Percentiles rank a stretch among this genome's conserved stretches.
Evolutionary conservation across 163 green algal species (phyloP).

Genomic region (Scenedesmus sp.): DNA sequence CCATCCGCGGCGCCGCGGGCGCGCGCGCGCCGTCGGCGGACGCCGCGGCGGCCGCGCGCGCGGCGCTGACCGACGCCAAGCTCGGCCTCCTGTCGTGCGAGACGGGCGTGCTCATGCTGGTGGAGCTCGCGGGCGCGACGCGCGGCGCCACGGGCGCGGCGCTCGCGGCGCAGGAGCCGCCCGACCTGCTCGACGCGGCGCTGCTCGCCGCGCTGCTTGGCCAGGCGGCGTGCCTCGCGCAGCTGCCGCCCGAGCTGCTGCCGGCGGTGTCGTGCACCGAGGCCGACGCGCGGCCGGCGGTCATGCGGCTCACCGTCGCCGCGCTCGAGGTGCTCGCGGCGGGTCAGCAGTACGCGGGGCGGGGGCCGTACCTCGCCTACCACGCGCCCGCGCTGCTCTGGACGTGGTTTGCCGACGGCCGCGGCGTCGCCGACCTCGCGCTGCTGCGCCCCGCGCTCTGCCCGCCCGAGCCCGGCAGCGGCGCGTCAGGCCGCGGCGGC

Average conservation of each 20-base stretch:
- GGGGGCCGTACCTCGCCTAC: constrained; percentile 17
- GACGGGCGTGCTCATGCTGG: constrained; percentile 19
- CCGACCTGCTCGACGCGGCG: neutral
- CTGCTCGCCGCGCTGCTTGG: constrained; percentile 22
- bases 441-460: constrained; percentile 32
- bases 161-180: constrained; percentile 3
- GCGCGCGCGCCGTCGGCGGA: too few species aligned
- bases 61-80: constrained; percentile 9
- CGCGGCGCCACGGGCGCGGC: constrained; percentile 13
- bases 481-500: too few species aligned
- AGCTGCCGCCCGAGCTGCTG: neutral
- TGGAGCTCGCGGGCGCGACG: neutral
- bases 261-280: too few species aligned
- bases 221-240: constrained; percentile 15
- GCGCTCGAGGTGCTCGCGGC: constrained; percentile 19
- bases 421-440: constrained; percentile 15
- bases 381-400: constrained; percentile 3
- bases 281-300: neutral
- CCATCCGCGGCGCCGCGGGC: too few species aligned
- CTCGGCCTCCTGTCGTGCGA: neutral
- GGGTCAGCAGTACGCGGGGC: constrained; percentile 29
- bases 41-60: too few species aligned
- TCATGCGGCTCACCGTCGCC: neutral
- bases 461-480: neutral
- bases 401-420: constrained; percentile 15